Evolutionary conservation across 2,329 filamentous ascomycete genomes (phyloP), one percentile per base, ranked within the genome.

Genomic region (Xylariaceae sp.): DNA sequence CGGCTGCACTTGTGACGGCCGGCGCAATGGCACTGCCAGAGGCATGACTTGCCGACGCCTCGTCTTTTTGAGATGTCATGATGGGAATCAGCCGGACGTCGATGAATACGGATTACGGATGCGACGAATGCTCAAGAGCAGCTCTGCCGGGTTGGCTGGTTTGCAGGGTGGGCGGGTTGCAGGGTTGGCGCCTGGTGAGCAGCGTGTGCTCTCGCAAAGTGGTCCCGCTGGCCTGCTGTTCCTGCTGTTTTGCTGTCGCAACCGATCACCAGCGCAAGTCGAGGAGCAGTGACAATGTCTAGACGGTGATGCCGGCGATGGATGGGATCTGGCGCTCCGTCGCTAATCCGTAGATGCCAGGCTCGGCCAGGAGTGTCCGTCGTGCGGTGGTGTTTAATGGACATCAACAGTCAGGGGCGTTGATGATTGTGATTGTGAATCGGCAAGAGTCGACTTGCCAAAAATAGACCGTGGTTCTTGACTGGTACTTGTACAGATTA

Each of bases 1-100:
- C 61, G 44, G 65, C 58, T 34, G 65, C 60, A 57, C 64, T 60
- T 55, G 66, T 62, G 35, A 64, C 53, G 18, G 64, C 61, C 57
- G 65, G 62, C 54, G 63, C 67, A 55, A 61, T 58, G 53, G 47
- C 54, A 13, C 41, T 60, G 39, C 61, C 66, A 57, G 66, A 60
- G 53, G 63, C 62, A 56, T 63, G 65, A 51, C 61, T 63, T 41
- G 67, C 58, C 51, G 68, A 61, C 15, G 65, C 59, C 49, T 67
- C 67, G 64, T 72, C 70, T 57, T 68, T 68, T 57, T 71, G 69
- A 53, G 66, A 69, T 49, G 69, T 66, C 71, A 73, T 73, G 57
- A 37, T 62, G 62, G 34, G 57, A 44, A 41, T 48, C 15, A 54
- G 55, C 34, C 61, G 63, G 62, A 67, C 67, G 62, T 58, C 59